Base-by-base conservation (phyloP, 441 rosid genomes). In the Pelargonium fulgidum region DNA sequence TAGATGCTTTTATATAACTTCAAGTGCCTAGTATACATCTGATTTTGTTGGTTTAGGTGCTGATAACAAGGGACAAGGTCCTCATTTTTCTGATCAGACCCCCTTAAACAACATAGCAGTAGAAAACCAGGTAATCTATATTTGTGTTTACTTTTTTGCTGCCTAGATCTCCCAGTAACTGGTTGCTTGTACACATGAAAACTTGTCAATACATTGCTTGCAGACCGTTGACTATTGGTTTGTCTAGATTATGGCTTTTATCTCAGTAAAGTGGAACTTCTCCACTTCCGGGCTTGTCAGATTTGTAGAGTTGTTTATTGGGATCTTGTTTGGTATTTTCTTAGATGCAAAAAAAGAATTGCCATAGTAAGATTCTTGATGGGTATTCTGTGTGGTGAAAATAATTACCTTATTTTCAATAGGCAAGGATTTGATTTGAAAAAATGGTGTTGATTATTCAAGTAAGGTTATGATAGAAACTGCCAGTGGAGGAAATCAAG, bases 51-150 rank as follows among this genome's bases (percentile, higher is more conserved):
- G 11, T 59, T 67, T 65, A 75, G 80, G 76, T 74, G 68, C 67
- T 67, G 70, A 39, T 22, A 63, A 47, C 45, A 66, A 62, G 47
- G 77, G 71, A 17, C 61, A 69, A 45, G 78, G 64, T 50, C 72
- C 82, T 66, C 33, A 11, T 67, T 41, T 72, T 61, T 74, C 80
- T 65, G 80, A 75, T 66, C 48, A 65, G 24, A 62, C 59, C 48
- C 59, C 75, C 73, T 58, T 66, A 63, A 72, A 68, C 7, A 39
- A 7, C 22, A 67, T 70, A 59, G 65, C 68, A 42, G 66, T 65
- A 68, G 82, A 61, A 72, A 68, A 72, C 45, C 73, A 79, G 91
- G 93, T 87, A 82, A 63, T 29, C 61, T 47, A 62, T 64, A 61
- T 70, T 52, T n/a, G 64, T 13, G 71, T 62, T 64, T 39, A 14